Conservation (phyloP, 176 grass and related monocot genomes). For the Cymbopogon citratus region DNA sequence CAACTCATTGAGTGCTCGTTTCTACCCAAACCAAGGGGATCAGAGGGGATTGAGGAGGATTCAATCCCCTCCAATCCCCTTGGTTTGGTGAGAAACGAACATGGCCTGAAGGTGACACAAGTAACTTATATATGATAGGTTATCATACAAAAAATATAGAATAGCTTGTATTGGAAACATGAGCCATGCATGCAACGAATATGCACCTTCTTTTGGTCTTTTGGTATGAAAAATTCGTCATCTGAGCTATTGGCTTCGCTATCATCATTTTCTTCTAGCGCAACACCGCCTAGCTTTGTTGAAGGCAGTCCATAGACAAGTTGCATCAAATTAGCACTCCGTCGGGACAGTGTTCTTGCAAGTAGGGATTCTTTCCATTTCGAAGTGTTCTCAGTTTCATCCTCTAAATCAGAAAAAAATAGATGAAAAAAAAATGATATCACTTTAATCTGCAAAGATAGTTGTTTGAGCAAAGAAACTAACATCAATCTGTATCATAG, state of each 20-base stretch:
- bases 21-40: too few relatives aligned
- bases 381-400: slow-evolving; percentile 52
- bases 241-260: slow-evolving; percentile 53
- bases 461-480: background rate
- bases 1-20: background rate
- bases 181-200: slow-evolving; percentile 19
- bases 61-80: too few relatives aligned
- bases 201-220: slow-evolving; percentile 56
- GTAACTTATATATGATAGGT: background rate
- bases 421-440: background rate
- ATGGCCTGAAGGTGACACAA: background rate
- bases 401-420: slow-evolving; percentile 33
- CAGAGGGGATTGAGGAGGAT: too few relatives aligned
- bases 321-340: slow-evolving; percentile 74
- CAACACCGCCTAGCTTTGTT: slow-evolving; percentile 15
- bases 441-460: background rate
- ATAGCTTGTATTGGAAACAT: background rate
- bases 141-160: slow-evolving; percentile 6
- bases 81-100: too few relatives aligned
- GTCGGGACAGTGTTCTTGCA: slow-evolving; percentile 49
- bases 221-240: slow-evolving; percentile 79
- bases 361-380: slow-evolving; percentile 92
- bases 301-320: slow-evolving; percentile 64
- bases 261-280: slow-evolving; percentile 28
- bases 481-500: background rate